Base-by-base conservation (phyloP, 495 filamentous ascomycete genomes). In the Aspergillus wentii region DNA sequence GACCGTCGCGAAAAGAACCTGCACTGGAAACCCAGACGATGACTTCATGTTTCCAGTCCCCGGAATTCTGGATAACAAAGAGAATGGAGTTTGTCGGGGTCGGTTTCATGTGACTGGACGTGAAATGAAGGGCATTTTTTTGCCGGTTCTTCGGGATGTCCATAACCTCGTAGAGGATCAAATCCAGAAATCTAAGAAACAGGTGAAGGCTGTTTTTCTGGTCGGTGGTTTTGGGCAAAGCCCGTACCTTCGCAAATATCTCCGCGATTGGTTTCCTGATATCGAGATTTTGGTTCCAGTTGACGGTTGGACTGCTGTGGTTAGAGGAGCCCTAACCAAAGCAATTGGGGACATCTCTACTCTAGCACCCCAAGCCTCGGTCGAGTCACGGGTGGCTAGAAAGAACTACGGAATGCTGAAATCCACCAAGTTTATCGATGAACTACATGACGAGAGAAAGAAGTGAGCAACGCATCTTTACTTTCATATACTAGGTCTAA, bases 171-270 rank as follows among this genome's bases (percentile, higher is more conserved):
- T 59, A 13, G 41, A 42, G 15, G 15, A 43, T 8, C 46, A 54
- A 26, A 41, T 53, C 5, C 8, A 17, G 4, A 30, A 31, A 2
- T 51, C 45, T 1, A 27, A 15, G 3, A 35, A 41, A 3, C 25
- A 47, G 5, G 42, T 67, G 11, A 60, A 46, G 34, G 75, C 80
- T 13, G 76, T 86, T 36, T 73, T 84, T 38, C 64, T 86, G 14
- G 82, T 86, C 7, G 82, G 82, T 31, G 80, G 80, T 7, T 85
- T 85, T 54, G 82, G 82, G 0, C 76, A 83, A 51, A 82, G 73
- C 48, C 73, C 76, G 20, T 84, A 82, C 51, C 69, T 85, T 3
- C 55, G 53, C 29, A 44, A 58, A 21, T 35, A 46, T 8, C 47
- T 68, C 8, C 41, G 43, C 0, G 39, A 46, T 1, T 14, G 33